Base-by-base conservation (phyloP, 345 rosid genomes). In the Salix dunnii region DNA sequence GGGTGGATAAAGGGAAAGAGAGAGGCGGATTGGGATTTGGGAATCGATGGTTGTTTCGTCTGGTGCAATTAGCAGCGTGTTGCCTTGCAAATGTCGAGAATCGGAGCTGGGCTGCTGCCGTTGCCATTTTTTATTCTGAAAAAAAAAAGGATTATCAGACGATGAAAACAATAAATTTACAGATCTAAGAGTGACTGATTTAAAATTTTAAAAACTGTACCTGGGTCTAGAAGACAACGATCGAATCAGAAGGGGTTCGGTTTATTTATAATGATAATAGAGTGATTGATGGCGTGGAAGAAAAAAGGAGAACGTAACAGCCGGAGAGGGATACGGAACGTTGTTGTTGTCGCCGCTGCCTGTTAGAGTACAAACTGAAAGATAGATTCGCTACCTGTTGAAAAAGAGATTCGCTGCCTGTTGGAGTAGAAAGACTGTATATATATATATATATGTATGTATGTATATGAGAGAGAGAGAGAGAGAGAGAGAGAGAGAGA, bases 91-190 rank as follows among this genome's bases (percentile, higher is more conserved):
- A 68, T 42, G 48, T 38, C 68, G 70, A 74, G 27, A 48, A 35
- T 7, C 74, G 78, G 8, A 79, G 77, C 60, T 79, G 74, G 23
- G 74, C 70, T 6, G 78, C 23, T 9, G 70, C 40, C 10, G 38
- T 73, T 36, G 69, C 82, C 82, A 68, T 79, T 68, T 74, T 18
- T 27, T 17, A 43, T 13, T 28, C 40, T 33, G 21, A 64, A 14
- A 49, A 49, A 33, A 16, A 43, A 74, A 31, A 3, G 21, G 46
- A 40, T 36, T 1, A 42, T 28, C 40, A 7, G 35, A 12, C 7
- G 31, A 62, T 36, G 43, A 12, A n/a, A 6, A 43, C 7, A 2
- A 27, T 18, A 30, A 74, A 48, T 31, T 40, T 6, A 74, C 48
- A 74, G 70, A 74, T 64, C 70, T 64, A 27, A 40, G 70, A 63